Base-by-base conservation (phyloP, 192 early-diverging fungal genomes). In the Backusella psychrophila region DNA sequence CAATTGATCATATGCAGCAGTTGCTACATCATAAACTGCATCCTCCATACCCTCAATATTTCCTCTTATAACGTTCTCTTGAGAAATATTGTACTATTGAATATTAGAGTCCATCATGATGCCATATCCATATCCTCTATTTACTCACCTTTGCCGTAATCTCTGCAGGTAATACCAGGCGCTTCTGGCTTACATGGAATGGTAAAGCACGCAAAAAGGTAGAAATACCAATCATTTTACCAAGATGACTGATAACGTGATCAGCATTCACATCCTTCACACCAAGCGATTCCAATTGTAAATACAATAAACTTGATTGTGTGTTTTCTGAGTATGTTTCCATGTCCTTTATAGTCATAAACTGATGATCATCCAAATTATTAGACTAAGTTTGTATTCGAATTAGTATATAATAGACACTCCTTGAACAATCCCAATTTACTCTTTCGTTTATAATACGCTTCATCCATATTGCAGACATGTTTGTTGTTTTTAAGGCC, bases 311-410 rank as follows among this genome's bases (percentile, higher is more conserved):
- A n/a, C 91, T 90, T 9, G 94, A 91, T 26, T 91, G 90, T 0
- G 96, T 95, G 71, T 94, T 92, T 78, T 99, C 98, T 31, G 91
- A 92, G 77, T 98, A 97, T 15, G 80, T 80, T 85, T 99, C 96
- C 75, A 98, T 87, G 69, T 95, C 93, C 5, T 82, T 87, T 15
- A 92, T 65, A 0, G 92, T 90, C 38, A 89, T 85, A 83, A 92
- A 97, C 63, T 86, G 87, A 36, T 90, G 86, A 56, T 90, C 89
- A 4, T 84, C 78, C 41, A 94, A 80, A 70, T 88, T 86, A 19
- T 77, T 83, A 42, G 90, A 87, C 84, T 91, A 86, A 33, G 67
- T 49, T 66, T n/a, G 33, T 34, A 56, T 44, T n/a, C 34, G 38
- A 12, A 12, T 65, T 11, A 26, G 26, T 14, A 49, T 26, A 65